These are phyloP conservation scores for Daedaleopsis sinensis DNA, from an alignment of 768 basidiomycete genomes.

Conservation along the genomic window DNA sequence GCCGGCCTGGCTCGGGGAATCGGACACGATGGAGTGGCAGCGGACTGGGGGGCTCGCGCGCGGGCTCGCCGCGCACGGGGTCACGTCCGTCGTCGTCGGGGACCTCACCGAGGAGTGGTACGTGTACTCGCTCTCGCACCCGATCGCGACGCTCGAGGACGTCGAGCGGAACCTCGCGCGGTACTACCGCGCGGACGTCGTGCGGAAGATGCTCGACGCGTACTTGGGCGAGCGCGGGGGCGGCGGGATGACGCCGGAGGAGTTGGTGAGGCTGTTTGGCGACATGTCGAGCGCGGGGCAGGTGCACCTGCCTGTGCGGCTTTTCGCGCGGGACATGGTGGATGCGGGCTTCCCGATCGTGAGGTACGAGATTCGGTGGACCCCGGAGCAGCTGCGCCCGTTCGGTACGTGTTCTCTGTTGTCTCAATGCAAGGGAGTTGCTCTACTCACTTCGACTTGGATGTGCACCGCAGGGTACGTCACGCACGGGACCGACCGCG, in stretches of 20 bases:
- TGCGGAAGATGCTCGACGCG: constrained; percentile 45
- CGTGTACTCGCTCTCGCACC: constrained; percentile 72
- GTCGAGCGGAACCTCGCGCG: constrained; percentile 59
- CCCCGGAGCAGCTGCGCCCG: constrained; percentile 59
- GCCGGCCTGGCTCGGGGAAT: constrained; percentile 55
- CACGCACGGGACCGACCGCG: constrained; percentile 69
- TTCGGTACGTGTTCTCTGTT: constrained; percentile 44
- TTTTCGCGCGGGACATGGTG: constrained; percentile 63
- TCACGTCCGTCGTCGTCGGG: constrained; percentile 65
- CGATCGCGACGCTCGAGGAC: constrained; percentile 51
- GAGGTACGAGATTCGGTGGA: constrained; percentile 72
- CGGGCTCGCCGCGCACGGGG: constrained; percentile 56
- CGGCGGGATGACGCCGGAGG: constrained; percentile 46
- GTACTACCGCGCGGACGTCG: constrained; percentile 58
- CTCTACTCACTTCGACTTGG: background rate
- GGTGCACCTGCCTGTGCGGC: constrained; percentile 67
- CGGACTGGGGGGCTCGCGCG: constrained; percentile 59
- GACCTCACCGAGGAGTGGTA: constrained; percentile 79
- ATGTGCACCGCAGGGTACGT: constrained; percentile 53
- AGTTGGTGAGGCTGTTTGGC: constrained; percentile 53
- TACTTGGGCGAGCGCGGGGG: constrained; percentile 35
- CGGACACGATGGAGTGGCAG: constrained; percentile 71
- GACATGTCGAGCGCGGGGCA: constrained; percentile 62
- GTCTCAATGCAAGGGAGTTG: background rate
- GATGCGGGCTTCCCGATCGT: constrained; percentile 61